These are phyloP conservation scores for Penicillium digitatum DNA, from an alignment of 2,329 filamentous ascomycete genomes.

Conservation along the genomic window DNA sequence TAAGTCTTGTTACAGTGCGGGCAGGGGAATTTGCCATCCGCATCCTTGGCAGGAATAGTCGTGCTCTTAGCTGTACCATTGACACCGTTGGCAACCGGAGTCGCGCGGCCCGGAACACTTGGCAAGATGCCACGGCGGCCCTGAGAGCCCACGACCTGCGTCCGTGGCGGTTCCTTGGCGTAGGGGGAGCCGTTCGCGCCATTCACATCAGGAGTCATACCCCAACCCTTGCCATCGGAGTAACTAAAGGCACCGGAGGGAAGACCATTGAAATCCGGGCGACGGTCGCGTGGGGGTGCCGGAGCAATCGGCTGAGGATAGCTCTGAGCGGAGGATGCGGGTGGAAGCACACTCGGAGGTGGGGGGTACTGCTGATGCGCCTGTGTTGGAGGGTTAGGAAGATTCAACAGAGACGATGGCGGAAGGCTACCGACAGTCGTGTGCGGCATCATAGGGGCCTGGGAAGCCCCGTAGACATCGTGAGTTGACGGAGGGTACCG, in stretches of 20 bases:
- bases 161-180: constrained; percentile 49
- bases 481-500: constrained; percentile 42
- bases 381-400: constrained; percentile 39
- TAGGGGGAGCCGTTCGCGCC: constrained; percentile 39
- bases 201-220: constrained; percentile 40
- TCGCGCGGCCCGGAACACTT: constrained; percentile 79
- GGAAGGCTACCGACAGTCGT: constrained; percentile 42
- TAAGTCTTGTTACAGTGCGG: constrained; percentile 98
- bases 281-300: constrained; percentile 54
- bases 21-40: constrained; percentile 96
- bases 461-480: constrained; percentile 43
- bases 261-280: constrained; percentile 62
- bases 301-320: constrained; percentile 75
- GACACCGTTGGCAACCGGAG: constrained; percentile 62
- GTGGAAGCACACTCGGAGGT: constrained; percentile 57
- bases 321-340: constrained; percentile 61
- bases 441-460: constrained; percentile 43
- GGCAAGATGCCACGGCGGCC: constrained; percentile 87
- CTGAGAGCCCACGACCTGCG: constrained; percentile 92
- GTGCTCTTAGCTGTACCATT: constrained; percentile 69
- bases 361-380: constrained; percentile 40
- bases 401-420: constrained; percentile 42
- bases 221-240: constrained; percentile 52
- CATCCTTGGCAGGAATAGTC: constrained; percentile 87
- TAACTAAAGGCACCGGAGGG: constrained; percentile 63